Conservation (phyloP, 2,329 filamentous ascomycete genomes). For the Fusarium sarcochroum region DNA sequence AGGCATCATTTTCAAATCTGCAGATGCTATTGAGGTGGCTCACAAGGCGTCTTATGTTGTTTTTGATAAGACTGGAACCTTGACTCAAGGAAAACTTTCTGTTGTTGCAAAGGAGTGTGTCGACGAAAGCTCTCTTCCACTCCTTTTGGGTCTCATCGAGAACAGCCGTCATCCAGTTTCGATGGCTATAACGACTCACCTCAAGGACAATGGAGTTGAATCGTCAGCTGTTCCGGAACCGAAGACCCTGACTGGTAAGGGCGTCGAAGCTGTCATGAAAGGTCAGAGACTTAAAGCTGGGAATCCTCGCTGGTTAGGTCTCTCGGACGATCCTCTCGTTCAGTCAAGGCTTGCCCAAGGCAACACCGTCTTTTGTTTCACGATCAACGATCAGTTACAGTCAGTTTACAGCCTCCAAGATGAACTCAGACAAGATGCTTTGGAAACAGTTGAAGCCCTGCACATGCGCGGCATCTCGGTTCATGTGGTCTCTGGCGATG, state of each 20-base stretch:
- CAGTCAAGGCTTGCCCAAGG: slow-evolving; percentile 53
- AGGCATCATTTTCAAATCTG: slow-evolving; percentile 79
- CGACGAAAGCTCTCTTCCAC: slow-evolving; percentile 12
- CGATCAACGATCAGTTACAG: slow-evolving; percentile 52
- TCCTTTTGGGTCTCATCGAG: slow-evolving; percentile 53
- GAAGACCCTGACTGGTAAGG: slow-evolving; percentile 61
- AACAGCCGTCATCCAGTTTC: slow-evolving; percentile 68
- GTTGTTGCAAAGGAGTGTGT: slow-evolving; percentile 49
- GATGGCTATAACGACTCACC: slow-evolving; percentile 59
- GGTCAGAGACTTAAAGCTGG: slow-evolving; percentile 60
- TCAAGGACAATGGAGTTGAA: slow-evolving; percentile 48
- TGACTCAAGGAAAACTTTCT: slow-evolving; percentile 72
- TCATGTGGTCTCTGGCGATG: slow-evolving; percentile 67
- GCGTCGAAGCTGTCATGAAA: slow-evolving; percentile 56
- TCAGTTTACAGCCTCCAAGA: slow-evolving; percentile 65
- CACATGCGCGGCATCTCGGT: slow-evolving; percentile 57
- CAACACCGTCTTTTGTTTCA: slow-evolving; percentile 64
- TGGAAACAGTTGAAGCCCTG: slow-evolving; percentile 53
- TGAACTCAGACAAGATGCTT: slow-evolving; percentile 60
- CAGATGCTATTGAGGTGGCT: slow-evolving; percentile 73
- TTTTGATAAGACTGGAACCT: slow-evolving; percentile 85
- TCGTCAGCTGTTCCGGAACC: slow-evolving; percentile 47
- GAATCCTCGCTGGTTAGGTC: slow-evolving; percentile 64
- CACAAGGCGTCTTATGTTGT: slow-evolving; percentile 75
- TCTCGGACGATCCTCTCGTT: slow-evolving; percentile 53